Evolutionary conservation across 2,329 filamentous ascomycete species (phyloP), one percentile per base, ranked within the genome.

Genomic region (Pseudogymnoascus sp.): DNA sequence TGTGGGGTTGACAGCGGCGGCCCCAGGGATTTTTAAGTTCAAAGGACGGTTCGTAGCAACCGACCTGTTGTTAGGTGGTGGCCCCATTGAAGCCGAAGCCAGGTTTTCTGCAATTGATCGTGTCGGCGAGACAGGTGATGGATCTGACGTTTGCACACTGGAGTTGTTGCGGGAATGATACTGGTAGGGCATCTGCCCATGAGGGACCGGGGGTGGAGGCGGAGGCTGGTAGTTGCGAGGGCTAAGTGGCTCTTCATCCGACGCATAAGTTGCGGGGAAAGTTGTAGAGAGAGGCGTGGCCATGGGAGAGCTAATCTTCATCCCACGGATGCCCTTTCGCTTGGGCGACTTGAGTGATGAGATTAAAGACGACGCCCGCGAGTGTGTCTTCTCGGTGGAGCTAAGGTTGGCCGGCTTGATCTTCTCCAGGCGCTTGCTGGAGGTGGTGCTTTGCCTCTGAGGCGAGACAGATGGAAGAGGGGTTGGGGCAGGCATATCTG

Each of bases 241-340:
- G 10, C 81, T 76, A 60, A 87, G 82, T 58, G 79, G 66, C 68
- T 75, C 81, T 76, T 85, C 79, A 70, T 86, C 84, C 66, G 82
- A 66, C 24, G 74, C 75, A 58, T 81, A 78, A 11, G 78, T 73
- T n/a, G 77, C 76, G 1, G 82, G 80, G 66, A 86, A 87, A 2
- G 80, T 83, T 2, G 76, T 79, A 1, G 84, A 83, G 74, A 81
- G 80, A 11, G 84, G 84, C 7, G 84, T 87, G 77, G 84, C 81
- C 67, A 87, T 84, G 59, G 84, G 84, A 1, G 84, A 85, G 10
- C 84, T 87, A 67, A 87, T 87, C 69, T 71, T 80, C 65, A 87
- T 72, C 17, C 76, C 79, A 60, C 75, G 59, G 29, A 69, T 72
- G 1, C 59, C 60, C 50, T 68, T 71, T 47, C 61, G 65, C 62